Evolutionary conservation across 2,329 filamentous ascomycete species (phyloP).

Genomic region (Stagonosporopsis cucurbitacearum): DNA sequence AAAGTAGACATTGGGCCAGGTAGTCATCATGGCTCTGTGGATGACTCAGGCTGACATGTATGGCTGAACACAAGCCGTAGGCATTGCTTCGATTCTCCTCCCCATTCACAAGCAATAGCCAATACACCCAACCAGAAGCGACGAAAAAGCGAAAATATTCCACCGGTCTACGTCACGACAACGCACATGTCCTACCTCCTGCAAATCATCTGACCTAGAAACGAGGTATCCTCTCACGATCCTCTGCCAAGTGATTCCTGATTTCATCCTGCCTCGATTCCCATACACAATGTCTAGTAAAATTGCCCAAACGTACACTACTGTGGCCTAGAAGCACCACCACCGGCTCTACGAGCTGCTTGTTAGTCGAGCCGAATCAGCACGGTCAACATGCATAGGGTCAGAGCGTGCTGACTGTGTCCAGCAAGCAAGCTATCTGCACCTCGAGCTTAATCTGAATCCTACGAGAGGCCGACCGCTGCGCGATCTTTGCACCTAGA

Average conservation of each 20-base stretch:
- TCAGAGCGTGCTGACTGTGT: not conserved
- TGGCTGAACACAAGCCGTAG: not conserved
- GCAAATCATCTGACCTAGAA: not conserved
- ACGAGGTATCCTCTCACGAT: not conserved
- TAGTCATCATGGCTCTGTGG: not conserved
- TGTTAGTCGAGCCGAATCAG: not conserved
- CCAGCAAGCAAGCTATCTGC: conserved; percentile 1
- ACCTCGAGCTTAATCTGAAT: not conserved
- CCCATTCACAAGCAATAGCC: not conserved
- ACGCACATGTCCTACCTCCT: not conserved
- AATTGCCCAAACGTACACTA: not conserved
- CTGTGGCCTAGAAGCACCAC: not conserved
- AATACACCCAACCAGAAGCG: not conserved
- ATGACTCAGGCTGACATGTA: not conserved
- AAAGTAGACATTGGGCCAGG: not conserved
- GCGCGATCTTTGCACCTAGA: not conserved
- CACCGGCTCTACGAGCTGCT: not conserved
- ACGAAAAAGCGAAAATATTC: not conserved
- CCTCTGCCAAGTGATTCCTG: not conserved
- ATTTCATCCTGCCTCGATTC: not conserved
- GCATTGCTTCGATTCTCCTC: not conserved
- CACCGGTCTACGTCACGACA: not conserved
- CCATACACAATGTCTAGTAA: not conserved
- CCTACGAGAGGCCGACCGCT: not conserved
- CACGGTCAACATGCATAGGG: not conserved